A percentile compares a stretch with the other conserved stretches of the same genome.
These are phyloP conservation scores for Aspergillus arachidicola DNA, from an alignment of 2,329 filamentous ascomycete genomes.

Conservation along the genomic window DNA sequence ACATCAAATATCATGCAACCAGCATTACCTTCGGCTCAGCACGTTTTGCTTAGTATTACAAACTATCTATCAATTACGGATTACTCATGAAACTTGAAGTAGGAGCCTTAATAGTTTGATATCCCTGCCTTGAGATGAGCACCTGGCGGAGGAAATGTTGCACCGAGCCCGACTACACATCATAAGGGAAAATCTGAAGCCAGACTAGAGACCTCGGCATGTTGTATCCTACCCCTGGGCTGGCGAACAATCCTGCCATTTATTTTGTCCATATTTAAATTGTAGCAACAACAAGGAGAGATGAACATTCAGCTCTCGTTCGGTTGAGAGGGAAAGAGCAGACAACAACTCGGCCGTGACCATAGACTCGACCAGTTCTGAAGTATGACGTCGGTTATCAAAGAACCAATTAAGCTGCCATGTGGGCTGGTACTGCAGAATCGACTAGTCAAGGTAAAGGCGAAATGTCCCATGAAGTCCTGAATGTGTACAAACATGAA, in stretches of 20 bases:
- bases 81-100: no score
- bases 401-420: conserved; percentile 5
- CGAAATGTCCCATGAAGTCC: not conserved
- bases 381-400: conserved; percentile 3
- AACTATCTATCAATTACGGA: no score
- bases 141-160: no score
- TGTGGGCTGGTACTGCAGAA: conserved; percentile 11
- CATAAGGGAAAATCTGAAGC: no score
- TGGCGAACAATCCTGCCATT: no score
- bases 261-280: not conserved
- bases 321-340: not conserved
- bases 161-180: no score
- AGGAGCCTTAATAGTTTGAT: no score
- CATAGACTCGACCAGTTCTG: not conserved
- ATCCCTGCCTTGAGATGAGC: no score
- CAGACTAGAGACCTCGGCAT: no score
- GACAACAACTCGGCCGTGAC: not conserved
- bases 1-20: not conserved
- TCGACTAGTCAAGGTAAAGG: conserved; percentile 9
- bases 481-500: not conserved
- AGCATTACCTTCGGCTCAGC: not conserved
- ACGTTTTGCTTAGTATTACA: not conserved
- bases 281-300: not conserved
- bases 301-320: not conserved
- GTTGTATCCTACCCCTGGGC: no score